These are phyloP conservation scores for Cryptococcus floricola DNA, from an alignment of 1,284 basidiomycete genomes.

Conservation along the genomic window DNA sequence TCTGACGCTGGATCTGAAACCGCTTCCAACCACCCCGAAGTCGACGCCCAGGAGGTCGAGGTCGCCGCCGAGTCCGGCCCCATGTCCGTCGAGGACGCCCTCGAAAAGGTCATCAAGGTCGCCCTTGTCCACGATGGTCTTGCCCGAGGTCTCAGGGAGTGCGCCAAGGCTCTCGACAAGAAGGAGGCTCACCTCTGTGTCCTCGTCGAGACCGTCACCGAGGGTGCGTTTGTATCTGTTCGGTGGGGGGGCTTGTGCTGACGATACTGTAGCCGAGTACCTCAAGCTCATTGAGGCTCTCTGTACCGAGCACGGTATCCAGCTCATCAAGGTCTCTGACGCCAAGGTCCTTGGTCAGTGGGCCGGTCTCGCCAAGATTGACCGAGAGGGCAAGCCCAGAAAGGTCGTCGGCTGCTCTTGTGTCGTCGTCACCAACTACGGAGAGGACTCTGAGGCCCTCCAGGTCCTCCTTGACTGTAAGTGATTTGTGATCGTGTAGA, in stretches of 20 bases:
- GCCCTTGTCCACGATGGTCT: constrained; percentile 97
- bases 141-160: constrained; percentile 95
- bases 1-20: constrained; percentile 98
- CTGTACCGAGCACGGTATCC: constrained; percentile 98
- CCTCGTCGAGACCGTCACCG: constrained; percentile 97
- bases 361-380: constrained; percentile 99
- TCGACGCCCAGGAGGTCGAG: constrained; percentile 60
- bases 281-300: constrained; percentile 99
- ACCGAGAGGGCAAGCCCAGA: constrained; percentile 96
- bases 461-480: constrained; percentile 82
- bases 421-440: constrained; percentile 98
- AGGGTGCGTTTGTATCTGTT: constrained; percentile 50
- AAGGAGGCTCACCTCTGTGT: constrained; percentile 98
- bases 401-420: constrained; percentile 96
- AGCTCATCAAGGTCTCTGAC: constrained; percentile 96
- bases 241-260: not conserved
- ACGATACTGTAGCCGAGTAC: constrained; percentile 69
- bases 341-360: constrained; percentile 96
- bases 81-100: constrained; percentile 94
- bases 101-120: constrained; percentile 78
- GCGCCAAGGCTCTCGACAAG: constrained; percentile 97
- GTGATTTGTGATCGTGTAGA: constrained; percentile 1
- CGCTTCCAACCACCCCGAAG: constrained; percentile 62
- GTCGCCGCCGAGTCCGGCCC: constrained; percentile 81
- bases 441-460: constrained; percentile 90